phyloP scores from a whole-genome alignment of 2,329 filamentous ascomycete species.

The Aspergillus intermedius region DNA sequence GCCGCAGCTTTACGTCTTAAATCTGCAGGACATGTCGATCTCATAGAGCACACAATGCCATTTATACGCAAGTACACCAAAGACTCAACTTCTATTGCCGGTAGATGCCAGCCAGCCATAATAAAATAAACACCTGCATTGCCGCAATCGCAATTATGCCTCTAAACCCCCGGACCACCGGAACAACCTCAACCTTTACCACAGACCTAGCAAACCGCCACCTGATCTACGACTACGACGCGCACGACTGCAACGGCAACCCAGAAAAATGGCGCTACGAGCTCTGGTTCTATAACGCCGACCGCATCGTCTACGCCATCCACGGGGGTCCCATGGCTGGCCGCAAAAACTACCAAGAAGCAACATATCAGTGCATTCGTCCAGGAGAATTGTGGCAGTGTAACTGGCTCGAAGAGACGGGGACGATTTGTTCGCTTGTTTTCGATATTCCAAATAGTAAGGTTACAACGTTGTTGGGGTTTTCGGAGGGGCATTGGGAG shows the following conservation, averaged over 20 bases:
- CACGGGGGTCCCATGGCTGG: conserved; percentile 56
- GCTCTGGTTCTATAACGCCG: conserved; percentile 54
- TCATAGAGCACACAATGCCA: too few relatives aligned
- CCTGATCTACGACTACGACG: conserved; percentile 53
- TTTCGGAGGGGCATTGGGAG: conserved; percentile 54
- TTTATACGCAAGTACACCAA: too few relatives aligned
- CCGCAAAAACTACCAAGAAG: conserved; percentile 48
- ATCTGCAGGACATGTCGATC: too few relatives aligned
- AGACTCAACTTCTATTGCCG: too few relatives aligned
- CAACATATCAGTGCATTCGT: conserved; percentile 52
- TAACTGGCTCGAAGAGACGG: conserved; percentile 57
- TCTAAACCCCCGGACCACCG: conserved; percentile 11
- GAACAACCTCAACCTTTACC: conserved; percentile 40
- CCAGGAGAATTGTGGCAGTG: conserved; percentile 55
- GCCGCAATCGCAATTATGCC: conserved; percentile 10
- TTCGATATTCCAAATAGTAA: conserved; percentile 48
- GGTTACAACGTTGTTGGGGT: conserved; percentile 49
- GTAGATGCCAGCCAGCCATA: too few relatives aligned
- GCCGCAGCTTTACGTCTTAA: too few relatives aligned
- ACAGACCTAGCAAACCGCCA: conserved; percentile 49
- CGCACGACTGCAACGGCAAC: conserved; percentile 42
- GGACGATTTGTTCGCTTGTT: conserved; percentile 50
- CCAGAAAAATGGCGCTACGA: conserved; percentile 57
- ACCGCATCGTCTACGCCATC: conserved; percentile 53
- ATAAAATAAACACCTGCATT: too few relatives aligned